Base-by-base conservation (phyloP, 768 basidiomycete species). In the Russula sp. region DNA sequence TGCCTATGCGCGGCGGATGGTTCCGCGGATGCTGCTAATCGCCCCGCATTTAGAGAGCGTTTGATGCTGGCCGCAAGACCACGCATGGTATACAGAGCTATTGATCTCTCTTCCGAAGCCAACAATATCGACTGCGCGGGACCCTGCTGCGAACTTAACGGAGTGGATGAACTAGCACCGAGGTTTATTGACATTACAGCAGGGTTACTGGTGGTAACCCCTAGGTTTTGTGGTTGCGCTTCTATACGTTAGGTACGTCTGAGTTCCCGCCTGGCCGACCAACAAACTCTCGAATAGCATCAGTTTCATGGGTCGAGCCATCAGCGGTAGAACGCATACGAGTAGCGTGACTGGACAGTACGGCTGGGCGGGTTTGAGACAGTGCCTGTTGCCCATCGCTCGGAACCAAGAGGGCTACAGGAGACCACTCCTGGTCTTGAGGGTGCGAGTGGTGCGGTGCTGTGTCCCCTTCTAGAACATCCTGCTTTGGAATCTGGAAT, bases 61-160 rank as follows among this genome's bases (percentile, higher is more conserved):
- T 64, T 60, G 4, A 64, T 60, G 54, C 63, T 64, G 31, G 63
- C 58, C 9, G 63, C 63, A 51, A 64, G 63, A 22, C 63, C 63
- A 31, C 42, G 58, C 40, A 64, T 49, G 10, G 58, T 55, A 34
- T 64, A 60, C 34, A 51, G 22, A 48, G 48, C 22, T 18, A 49
- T 22, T 31, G 58, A 50, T 49, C 51, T 60, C 16, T 60, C 47
- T 40, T 59, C 59, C 22, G 58, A 34, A 16, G 37, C 40, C 14
- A 64, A 50, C 53, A 64, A 39, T 45, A 60, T 59, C 16, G 63
- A 64, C 22, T 60, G 57, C 31, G 45, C 14, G 5, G 61, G 13
- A 16, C 31, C 27, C 13, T 47, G 42, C 34, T 64, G 63, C 8
- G 58, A 55, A 55, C 53, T 55, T 55, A 39, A 39, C 52, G 48